These are phyloP conservation scores for Neopestalotiopsis rosae DNA, from an alignment of 2,329 filamentous ascomycete species.

Conservation along the genomic window DNA sequence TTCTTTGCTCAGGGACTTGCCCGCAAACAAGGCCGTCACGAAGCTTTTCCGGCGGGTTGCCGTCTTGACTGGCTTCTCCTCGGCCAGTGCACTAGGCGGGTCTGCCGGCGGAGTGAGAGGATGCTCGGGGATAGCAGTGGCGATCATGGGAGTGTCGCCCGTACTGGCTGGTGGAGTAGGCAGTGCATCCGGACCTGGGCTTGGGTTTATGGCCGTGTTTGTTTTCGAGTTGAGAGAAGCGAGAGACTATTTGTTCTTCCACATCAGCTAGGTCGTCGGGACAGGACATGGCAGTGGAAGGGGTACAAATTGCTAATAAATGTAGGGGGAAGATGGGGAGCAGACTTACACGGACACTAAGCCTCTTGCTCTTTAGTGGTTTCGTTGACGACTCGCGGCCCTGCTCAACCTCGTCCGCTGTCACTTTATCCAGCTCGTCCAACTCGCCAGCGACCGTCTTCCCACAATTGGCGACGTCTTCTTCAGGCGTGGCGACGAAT, in stretches of 20 bases:
- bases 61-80: constrained; percentile 29
- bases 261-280: not conserved
- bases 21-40: constrained; percentile 34
- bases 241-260: constrained; percentile 32
- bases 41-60: constrained; percentile 35
- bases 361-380: constrained; percentile 24
- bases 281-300: not conserved
- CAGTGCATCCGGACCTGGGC: constrained; percentile 20
- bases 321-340: not conserved
- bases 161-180: constrained; percentile 36
- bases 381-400: constrained; percentile 20
- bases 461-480: constrained; percentile 74
- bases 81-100: constrained; percentile 18
- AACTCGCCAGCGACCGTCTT: constrained; percentile 73
- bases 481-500: constrained; percentile 73
- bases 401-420: constrained; percentile 27
- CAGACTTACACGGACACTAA: constrained; percentile 19
- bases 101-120: constrained; percentile 31
- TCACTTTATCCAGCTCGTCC: constrained; percentile 56
- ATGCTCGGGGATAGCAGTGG: constrained; percentile 30
- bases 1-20: constrained; percentile 21
- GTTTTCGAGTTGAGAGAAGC: constrained; percentile 31
- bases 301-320: not conserved
- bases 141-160: constrained; percentile 33
- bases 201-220: constrained; percentile 24